Evolutionary conservation across 1,139 yeast species (phyloP).

Genomic region (Geotrichum cucujoidarum): DNA sequence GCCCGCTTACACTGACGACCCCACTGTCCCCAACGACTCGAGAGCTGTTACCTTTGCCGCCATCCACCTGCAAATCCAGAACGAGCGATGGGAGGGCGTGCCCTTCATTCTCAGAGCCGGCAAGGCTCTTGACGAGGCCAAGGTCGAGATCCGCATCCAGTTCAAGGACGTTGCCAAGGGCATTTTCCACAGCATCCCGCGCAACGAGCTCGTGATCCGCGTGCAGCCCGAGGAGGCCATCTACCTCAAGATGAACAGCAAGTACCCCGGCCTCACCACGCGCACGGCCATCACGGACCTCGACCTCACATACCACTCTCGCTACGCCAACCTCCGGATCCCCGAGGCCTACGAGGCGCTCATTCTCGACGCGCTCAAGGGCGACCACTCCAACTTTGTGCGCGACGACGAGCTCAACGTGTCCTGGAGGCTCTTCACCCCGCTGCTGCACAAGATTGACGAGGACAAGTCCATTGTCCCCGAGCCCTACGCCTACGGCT

Average conservation of each 20-base stretch:
- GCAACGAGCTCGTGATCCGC: constrained; percentile 90
- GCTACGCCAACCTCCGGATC: constrained; percentile 66
- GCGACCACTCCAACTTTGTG: constrained; percentile 95
- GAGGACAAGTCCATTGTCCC: constrained; percentile 41
- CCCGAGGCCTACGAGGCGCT: constrained; percentile 98
- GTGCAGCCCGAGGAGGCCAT: constrained; percentile 94
- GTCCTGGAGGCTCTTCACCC: constrained; percentile 91
- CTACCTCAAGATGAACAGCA: constrained; percentile 85
- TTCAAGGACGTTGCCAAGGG: constrained; percentile 83
- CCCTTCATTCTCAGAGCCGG: constrained; percentile 96
- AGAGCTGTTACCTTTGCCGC: constrained; percentile 94
- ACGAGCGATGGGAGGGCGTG: constrained; percentile 98
- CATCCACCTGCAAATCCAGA: constrained; percentile 65
- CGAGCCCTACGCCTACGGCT: constrained; percentile 84
- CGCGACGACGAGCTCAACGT: constrained; percentile 96
- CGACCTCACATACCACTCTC: constrained; percentile 75
- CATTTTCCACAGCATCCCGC: constrained; percentile 58
- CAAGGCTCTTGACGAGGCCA: constrained; percentile 81
- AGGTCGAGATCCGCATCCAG: constrained; percentile 92
- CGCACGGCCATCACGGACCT: constrained; percentile 81
- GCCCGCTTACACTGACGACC: constrained; percentile 90
- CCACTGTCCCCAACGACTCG: constrained; percentile 76
- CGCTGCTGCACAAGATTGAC: constrained; percentile 76
- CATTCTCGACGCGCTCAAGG: constrained; percentile 82
- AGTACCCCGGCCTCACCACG: constrained; percentile 86